Percentiles rank a stretch among this genome's conserved stretches.
phyloP scores from a whole-genome alignment of 2,329 filamentous ascomycete genomes.

The Microsporum audouinii region DNA sequence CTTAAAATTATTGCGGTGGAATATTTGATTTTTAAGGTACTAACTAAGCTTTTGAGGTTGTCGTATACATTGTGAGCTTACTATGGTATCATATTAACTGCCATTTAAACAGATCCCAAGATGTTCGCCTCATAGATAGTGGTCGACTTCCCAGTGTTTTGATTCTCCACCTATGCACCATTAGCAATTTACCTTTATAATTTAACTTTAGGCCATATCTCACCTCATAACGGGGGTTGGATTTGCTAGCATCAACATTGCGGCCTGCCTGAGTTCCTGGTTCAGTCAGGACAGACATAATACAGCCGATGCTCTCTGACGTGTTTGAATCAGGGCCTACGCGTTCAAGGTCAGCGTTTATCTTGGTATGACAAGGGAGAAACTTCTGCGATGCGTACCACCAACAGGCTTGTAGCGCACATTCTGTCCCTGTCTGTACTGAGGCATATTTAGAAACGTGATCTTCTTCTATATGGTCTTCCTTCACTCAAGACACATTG shows the following conservation, averaged over 20 bases:
- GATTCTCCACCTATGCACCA: slow-evolving; percentile 7
- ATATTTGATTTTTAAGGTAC: no score
- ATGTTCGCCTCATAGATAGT: slow-evolving; percentile 12
- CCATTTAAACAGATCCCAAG: slow-evolving; percentile 4
- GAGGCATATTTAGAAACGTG: slow-evolving; percentile 8
- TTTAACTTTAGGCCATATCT: not conserved
- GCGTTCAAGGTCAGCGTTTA: not conserved
- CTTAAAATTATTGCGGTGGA: no score
- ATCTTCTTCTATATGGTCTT: not conserved
- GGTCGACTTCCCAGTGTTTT: slow-evolving; percentile 10
- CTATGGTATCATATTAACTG: not conserved
- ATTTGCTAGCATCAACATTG: slow-evolving; percentile 24
- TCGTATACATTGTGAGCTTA: no score
- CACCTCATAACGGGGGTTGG: slow-evolving; percentile 29
- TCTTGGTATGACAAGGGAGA: not conserved
- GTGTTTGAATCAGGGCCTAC: slow-evolving; percentile 26
- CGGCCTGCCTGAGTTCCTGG: slow-evolving; percentile 22
- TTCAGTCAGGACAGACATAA: slow-evolving; percentile 24
- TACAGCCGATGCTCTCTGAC: slow-evolving; percentile 24
- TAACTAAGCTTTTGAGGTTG: no score
- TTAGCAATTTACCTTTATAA: not conserved
- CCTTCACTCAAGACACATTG: no score
- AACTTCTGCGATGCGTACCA: slow-evolving; percentile 17
- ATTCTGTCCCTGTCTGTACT: slow-evolving; percentile 15
- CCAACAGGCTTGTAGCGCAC: slow-evolving; percentile 30